phyloP scores from a whole-genome alignment of 2,329 filamentous ascomycete species.

The Colletotrichum agaves region DNA sequence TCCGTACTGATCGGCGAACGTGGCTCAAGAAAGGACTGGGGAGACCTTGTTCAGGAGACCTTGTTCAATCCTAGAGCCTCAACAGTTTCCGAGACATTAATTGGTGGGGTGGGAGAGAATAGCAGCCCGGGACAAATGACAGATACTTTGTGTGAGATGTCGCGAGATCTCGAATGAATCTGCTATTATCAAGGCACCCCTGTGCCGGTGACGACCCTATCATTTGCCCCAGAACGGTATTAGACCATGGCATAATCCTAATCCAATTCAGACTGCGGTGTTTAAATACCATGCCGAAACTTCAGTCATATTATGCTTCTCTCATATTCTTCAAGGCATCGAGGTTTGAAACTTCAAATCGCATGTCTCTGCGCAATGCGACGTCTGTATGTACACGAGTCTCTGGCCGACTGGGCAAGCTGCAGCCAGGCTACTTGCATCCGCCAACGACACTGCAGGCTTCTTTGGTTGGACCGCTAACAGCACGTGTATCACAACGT shows the following conservation, averaged over 20 bases:
- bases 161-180: background rate
- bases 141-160: background rate
- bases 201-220: background rate
- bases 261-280: background rate
- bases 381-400: background rate
- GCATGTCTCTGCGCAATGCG: background rate
- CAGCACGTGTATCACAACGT: background rate
- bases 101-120: background rate
- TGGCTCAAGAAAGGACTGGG: background rate
- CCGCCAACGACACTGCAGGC: background rate
- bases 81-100: background rate
- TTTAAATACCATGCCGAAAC: background rate
- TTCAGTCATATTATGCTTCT: background rate
- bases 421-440: conserved; percentile 15
- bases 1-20: background rate
- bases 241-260: background rate
- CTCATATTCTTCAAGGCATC: background rate
- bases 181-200: background rate
- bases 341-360: background rate
- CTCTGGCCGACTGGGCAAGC: background rate
- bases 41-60: background rate
- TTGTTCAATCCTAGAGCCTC: background rate
- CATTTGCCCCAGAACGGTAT: background rate
- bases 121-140: background rate
- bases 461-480: background rate